Conservation (phyloP, 2,329 filamentous ascomycete genomes). For the Alternaria hordeiaustralica region DNA sequence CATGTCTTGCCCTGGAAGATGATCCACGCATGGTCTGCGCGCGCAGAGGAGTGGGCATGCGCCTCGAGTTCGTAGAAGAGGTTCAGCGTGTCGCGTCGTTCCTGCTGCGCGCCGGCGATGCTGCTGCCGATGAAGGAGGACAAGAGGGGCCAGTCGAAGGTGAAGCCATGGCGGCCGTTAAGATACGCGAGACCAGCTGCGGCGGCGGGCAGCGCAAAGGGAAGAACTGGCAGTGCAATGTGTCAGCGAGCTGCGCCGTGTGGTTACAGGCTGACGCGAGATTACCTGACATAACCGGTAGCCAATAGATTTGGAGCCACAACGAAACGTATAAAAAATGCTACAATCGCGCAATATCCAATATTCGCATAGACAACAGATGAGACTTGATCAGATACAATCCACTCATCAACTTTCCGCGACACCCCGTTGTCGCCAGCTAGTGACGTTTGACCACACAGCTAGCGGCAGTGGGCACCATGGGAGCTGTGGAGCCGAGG, state of each 20-base stretch:
- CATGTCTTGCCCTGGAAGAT: constrained; percentile 43
- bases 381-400: not conserved
- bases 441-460: constrained; percentile 7
- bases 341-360: not conserved
- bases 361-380: not conserved
- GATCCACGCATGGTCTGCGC: constrained; percentile 39
- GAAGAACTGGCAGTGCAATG: constrained; percentile 26
- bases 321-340: not conserved
- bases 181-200: constrained; percentile 63
- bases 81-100: constrained; percentile 68
- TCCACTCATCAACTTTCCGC: not conserved
- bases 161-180: constrained; percentile 71
- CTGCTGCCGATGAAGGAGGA: constrained; percentile 58
- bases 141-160: constrained; percentile 68
- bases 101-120: constrained; percentile 54
- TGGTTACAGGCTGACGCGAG: not conserved
- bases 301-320: not conserved
- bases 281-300: constrained; percentile 8
- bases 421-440: not conserved
- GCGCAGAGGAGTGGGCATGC: constrained; percentile 35
- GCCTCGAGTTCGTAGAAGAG: constrained; percentile 50
- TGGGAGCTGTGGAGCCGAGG: constrained; percentile 17
- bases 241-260: not conserved
- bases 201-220: constrained; percentile 40
- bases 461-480: constrained; percentile 1